A percentile compares a stretch with the other conserved stretches of the same genome.
phyloP scores from a whole-genome alignment of 2,329 filamentous ascomycete species.

The Alternaria brassicicola region DNA sequence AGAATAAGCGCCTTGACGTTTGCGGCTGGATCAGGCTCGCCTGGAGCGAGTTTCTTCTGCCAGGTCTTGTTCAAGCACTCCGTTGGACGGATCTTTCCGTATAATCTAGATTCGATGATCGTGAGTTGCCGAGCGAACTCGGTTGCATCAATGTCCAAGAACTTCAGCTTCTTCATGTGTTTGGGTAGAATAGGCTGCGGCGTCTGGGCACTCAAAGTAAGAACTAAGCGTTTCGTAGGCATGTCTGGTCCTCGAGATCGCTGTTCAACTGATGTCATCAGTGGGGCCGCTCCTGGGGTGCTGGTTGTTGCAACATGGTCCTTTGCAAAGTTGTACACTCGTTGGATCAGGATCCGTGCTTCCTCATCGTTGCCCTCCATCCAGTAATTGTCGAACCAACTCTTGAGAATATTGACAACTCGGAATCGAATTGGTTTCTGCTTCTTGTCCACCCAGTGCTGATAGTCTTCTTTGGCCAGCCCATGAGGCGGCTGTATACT shows the following conservation, averaged over 20 bases:
- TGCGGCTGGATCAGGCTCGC: constrained; percentile 82
- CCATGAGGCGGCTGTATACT: constrained; percentile 89
- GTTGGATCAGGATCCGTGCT: constrained; percentile 81
- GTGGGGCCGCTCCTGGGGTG: constrained; percentile 82
- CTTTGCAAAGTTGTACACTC: constrained; percentile 88
- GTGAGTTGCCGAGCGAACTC: constrained; percentile 98
- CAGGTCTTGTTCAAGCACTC: constrained; percentile 99
- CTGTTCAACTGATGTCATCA: constrained; percentile 89
- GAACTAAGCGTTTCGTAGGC: constrained; percentile 81
- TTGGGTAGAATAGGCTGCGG: constrained; percentile 92
- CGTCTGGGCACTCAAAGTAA: constrained; percentile 81
- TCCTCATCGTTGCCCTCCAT: constrained; percentile 92
- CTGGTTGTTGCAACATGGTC: constrained; percentile 93
- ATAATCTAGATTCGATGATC: constrained; percentile 92
- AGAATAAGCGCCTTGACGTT: constrained; percentile 97
- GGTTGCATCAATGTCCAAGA: constrained; percentile 92
- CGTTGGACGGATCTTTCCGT: constrained; percentile 93
- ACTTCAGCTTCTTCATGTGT: constrained; percentile 99
- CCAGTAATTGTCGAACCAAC: constrained; percentile 98
- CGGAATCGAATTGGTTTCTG: constrained; percentile 95
- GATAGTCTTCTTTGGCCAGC: constrained; percentile 74
- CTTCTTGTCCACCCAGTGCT: constrained; percentile 89
- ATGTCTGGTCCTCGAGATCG: constrained; percentile 86
- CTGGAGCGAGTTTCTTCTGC: constrained; percentile 90
- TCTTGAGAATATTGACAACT: constrained; percentile 97